Base-by-base conservation (phyloP, 371 early-diverging fungal genomes). In the Lichtheimia corymbifera region DNA sequence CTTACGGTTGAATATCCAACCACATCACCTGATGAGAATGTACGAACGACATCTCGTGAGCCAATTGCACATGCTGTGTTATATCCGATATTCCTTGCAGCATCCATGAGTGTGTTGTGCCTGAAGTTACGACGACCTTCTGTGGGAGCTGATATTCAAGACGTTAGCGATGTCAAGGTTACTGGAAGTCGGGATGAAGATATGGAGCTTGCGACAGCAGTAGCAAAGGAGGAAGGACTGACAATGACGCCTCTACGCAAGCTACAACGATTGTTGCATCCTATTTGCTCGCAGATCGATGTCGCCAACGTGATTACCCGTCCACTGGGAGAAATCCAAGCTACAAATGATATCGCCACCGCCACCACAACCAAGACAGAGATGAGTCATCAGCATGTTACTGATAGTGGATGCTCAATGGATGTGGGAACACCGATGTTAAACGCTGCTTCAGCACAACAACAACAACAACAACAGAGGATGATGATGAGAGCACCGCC, bases 261-360 rank as follows among this genome's bases (percentile, higher is more conserved):
- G 28, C 50, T 62, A 15, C 50, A 55, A 45, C 55, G 56, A 14
- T 18, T 62, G 18, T 25, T 62, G 41, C 55, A 56, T 25, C 62
- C 62, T 12, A 55, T 62, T 15, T 25, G 62, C 17, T 62, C 62
- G 0, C 62, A 55, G 17, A 62, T 62, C 15, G 62, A 62, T 9
- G 50, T 50, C 9, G 51, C 56, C n/a, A 62, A 56, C 24, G 51
- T 62, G 13, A 53, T 62, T 15, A 15, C 47, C 7, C 22, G 14
- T 14, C 53, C 62, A 13, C 15, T 62, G 15, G 50, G 20, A 12
- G 62, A 56, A 43, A 62, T 62, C 9, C 45, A 50, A 27, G 56
- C 56, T 11, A 50, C 55, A 15, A 35, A 49, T n/a, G 55, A 50
- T n/a, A 15, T 35, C n/a, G 30, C 15, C 24, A 28, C 30, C 55